Evolutionary conservation across 73 alveolate genomes (phyloP), one percentile per base, ranked within the genome.

Genomic region (Paramecium primaurelia): DNA sequence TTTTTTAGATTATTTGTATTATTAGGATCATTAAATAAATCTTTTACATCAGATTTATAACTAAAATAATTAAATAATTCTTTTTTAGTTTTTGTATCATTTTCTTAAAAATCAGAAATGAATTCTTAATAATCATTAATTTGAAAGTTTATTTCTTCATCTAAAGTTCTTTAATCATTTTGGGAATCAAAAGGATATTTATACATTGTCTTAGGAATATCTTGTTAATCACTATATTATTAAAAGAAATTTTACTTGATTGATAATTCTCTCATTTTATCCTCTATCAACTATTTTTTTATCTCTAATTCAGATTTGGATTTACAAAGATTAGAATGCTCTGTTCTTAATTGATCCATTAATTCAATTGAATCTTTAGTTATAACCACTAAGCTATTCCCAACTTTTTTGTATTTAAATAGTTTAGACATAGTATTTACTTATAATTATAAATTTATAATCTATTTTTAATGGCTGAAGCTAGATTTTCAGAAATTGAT

Each of bases 391-490:
- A 64, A 1, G 26, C 84, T 64, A 2, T 28, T 34, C 11, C 51
- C 84, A 12, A 32, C 51, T 64, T 64, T 60, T 64, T 28, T 64
- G 84, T 64, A 5, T 28, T 64, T 64, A 64, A 64, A 64, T 28
- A 64, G 47, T 64, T 64, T 64, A 54, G 69, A 22, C 69, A 54
- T 18, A 54, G 69, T 54, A 54, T 8, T 64, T 25, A 28, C 2
- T 14, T 11, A 64, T 64, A 32, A 64, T 64, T 64, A 64, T 64
- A 26, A 64, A 3, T 64, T 32, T 64, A 32, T 34, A 25, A 32
- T 64, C 84, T 25, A 64, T 64, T 28, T 28, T 30, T 75, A 37
- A 75, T 75, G 88, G 58, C 88, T 75, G 58, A 75, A 38, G 58
- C 38, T 12, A 75, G 88, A 75, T 75, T 38, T 75, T 75, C 88